Evolutionary conservation across 2,329 filamentous ascomycete species (phyloP).

Genomic region (Cladobotryum protrusum): DNA sequence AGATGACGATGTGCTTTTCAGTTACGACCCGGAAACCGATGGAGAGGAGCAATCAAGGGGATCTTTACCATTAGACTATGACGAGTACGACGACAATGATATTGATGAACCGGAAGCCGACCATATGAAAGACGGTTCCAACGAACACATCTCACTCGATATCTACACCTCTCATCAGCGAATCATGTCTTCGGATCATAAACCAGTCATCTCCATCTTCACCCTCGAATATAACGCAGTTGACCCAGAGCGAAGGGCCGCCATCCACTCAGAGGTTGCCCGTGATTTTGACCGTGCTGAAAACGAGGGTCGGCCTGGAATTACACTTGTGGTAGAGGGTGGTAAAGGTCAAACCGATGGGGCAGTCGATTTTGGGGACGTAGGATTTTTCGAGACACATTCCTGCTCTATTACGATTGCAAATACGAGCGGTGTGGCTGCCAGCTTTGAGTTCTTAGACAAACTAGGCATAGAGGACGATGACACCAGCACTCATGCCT

Average conservation of each 20-base stretch:
- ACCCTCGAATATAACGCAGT: conserved; percentile 80
- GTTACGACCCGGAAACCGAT: conserved; percentile 81
- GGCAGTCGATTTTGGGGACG: conserved; percentile 70
- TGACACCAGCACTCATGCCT: conserved; percentile 42
- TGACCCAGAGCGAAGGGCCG: conserved; percentile 75
- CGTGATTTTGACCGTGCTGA: conserved; percentile 83
- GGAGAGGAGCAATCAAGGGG: conserved; percentile 34
- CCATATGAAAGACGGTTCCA: conserved; percentile 51
- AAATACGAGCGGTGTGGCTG: conserved; percentile 80
- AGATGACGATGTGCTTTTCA: conserved; percentile 81
- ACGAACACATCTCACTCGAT: conserved; percentile 50
- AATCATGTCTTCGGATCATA: conserved; percentile 90
- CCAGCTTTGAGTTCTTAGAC: conserved; percentile 74
- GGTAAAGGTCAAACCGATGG: conserved; percentile 37
- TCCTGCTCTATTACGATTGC: conserved; percentile 72
- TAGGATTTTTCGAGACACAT: conserved; percentile 63
- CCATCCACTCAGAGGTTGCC: conserved; percentile 79
- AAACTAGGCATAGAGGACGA: conserved; percentile 49
- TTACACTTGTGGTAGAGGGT: conserved; percentile 75
- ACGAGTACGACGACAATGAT: conserved; percentile 49
- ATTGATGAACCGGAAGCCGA: conserved; percentile 42
- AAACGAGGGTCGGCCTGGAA: conserved; percentile 77
- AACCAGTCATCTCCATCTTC: conserved; percentile 80
- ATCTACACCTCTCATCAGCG: conserved; percentile 84
- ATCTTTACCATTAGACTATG: conserved; percentile 46